Evolutionary conservation across 2,329 filamentous ascomycete species (phyloP).

Genomic region (Scedosporium dehoogii): DNA sequence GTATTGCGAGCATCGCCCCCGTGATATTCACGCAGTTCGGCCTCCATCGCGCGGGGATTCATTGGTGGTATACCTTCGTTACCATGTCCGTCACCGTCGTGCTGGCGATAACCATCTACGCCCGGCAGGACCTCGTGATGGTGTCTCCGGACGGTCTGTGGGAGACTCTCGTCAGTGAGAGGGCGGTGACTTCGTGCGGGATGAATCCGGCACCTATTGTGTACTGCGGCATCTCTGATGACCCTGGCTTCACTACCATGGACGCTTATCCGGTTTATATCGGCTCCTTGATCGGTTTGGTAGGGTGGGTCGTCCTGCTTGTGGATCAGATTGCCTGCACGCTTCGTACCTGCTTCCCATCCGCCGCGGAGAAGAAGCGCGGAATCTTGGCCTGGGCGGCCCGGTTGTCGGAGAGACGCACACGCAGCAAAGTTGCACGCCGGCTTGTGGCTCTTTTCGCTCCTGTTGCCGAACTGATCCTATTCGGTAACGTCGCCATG

Average conservation of each 20-base stretch:
- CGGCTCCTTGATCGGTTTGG: not conserved
- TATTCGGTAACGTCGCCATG: not conserved
- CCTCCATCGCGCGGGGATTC: not conserved
- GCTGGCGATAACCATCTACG: not conserved
- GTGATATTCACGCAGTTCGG: not conserved
- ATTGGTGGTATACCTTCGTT: slow-evolving; percentile 2
- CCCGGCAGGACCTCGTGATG: not conserved
- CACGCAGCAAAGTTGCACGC: not conserved
- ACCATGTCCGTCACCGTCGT: not conserved
- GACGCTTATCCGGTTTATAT: not conserved
- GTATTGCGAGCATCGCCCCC: not conserved
- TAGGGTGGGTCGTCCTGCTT: not conserved
- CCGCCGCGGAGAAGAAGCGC: not conserved
- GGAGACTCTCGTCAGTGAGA: not conserved
- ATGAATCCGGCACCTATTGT: not conserved
- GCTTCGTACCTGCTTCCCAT: not conserved
- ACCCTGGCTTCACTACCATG: not conserved
- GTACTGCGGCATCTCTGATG: not conserved
- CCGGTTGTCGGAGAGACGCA: not conserved
- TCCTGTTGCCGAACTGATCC: not conserved
- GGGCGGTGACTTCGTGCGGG: not conserved
- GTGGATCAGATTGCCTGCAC: not conserved
- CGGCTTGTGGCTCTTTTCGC: not conserved
- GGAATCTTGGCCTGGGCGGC: not conserved
- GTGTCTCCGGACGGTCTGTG: not conserved